Evolutionary conservation across 139 green algal genomes (phyloP).

Genomic region (Edaphochlamys debaryana): DNA sequence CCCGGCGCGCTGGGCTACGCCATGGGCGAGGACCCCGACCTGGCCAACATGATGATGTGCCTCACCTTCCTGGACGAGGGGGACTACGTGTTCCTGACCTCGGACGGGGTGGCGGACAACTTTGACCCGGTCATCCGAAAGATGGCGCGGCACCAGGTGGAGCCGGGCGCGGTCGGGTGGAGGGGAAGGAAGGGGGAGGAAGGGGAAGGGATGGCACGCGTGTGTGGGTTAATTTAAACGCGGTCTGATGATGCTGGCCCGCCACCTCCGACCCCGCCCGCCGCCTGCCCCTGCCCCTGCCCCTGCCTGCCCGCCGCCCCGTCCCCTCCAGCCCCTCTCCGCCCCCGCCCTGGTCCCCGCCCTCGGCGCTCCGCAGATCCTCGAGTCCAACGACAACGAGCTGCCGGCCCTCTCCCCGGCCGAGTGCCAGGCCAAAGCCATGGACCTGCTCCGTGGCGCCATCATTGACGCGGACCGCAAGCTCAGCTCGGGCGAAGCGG

Average conservation of each 20-base stretch:
- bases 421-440: constrained; percentile 39
- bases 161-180: neutral
- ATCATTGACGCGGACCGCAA: constrained; percentile 4
- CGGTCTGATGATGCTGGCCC: neutral
- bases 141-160: constrained; percentile 39
- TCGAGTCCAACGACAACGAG: constrained; percentile 20
- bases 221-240: too few relatives aligned
- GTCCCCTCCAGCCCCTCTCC: neutral
- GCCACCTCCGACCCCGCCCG: neutral
- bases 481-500: neutral
- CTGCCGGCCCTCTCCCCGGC: constrained; percentile 21
- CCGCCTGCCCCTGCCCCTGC: too few relatives aligned
- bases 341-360: too few relatives aligned
- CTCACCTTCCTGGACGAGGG: constrained; percentile 54
- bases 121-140: constrained; percentile 61
- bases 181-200: neutral
- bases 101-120: constrained; percentile 61
- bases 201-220: neutral
- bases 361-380: neutral
- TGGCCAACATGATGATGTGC: constrained; percentile 54
- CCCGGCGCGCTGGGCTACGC: constrained; percentile 61
- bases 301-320: neutral
- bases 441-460: constrained; percentile 28
- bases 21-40: constrained; percentile 55
- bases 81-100: constrained; percentile 57